phyloP scores from a whole-genome alignment of 768 basidiomycete species.

The Asterophora parasitica region DNA sequence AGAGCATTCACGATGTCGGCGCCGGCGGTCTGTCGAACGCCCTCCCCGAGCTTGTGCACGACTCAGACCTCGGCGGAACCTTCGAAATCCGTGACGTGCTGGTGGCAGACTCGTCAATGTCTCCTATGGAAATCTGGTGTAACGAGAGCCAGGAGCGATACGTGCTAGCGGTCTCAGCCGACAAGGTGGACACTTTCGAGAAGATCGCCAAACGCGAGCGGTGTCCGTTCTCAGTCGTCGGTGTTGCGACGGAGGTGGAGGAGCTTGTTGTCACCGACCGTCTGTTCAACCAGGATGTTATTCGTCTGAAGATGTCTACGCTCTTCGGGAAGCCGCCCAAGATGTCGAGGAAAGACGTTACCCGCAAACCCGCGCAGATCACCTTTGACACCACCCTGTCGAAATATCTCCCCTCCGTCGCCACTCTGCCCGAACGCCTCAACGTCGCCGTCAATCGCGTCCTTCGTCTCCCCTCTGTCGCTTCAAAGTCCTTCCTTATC shows the following conservation, averaged over 20 bases:
- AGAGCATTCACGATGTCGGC: constrained; percentile 97
- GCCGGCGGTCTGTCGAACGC: constrained; percentile 97
- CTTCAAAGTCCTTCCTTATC: constrained; percentile 95
- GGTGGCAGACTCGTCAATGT: constrained; percentile 90
- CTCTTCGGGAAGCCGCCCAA: constrained; percentile 95
- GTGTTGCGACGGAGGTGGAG: constrained; percentile 76
- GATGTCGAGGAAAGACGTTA: constrained; percentile 72
- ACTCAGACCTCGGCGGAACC: constrained; percentile 83
- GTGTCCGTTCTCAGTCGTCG: constrained; percentile 91
- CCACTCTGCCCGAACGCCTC: constrained; percentile 43
- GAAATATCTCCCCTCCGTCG: constrained; percentile 51
- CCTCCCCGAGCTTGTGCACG: constrained; percentile 94
- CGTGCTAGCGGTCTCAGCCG: constrained; percentile 80
- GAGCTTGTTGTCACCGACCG: constrained; percentile 88
- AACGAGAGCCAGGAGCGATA: constrained; percentile 99
- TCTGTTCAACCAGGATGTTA: constrained; percentile 71
- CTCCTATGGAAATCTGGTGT: constrained; percentile 99
- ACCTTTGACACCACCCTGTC: constrained; percentile 71
- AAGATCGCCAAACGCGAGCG: constrained; percentile 81
- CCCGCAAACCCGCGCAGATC: constrained; percentile 31
- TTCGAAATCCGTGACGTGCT: constrained; percentile 95
- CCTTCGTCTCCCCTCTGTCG: constrained; percentile 87
- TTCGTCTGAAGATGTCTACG: constrained; percentile 89
- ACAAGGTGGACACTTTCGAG: constrained; percentile 61
- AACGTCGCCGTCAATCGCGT: constrained; percentile 71